Evolutionary conservation across 2,329 filamentous ascomycete species (phyloP).

Genomic region (Huntiella decipiens): DNA sequence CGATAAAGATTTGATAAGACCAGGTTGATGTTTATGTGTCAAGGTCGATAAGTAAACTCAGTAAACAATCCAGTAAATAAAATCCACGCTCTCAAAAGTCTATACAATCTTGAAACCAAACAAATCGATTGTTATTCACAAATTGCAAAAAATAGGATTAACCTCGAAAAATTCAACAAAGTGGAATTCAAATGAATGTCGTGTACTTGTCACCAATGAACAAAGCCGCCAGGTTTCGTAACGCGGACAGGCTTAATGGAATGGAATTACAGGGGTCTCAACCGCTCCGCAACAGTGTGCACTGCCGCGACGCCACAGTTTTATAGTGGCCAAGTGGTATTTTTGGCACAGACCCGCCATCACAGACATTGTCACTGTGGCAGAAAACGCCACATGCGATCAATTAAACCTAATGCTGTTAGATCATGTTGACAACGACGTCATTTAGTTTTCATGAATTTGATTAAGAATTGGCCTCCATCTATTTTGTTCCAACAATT

Average conservation of each 20-base stretch:
- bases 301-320: conserved; percentile 4
- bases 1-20: no score
- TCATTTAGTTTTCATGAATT: no score
- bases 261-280: not conserved
- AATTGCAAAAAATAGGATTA: no score
- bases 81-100: no score
- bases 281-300: not conserved
- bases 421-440: not conserved
- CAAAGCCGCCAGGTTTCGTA: not conserved
- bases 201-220: conserved; percentile 1
- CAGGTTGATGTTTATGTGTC: no score
- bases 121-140: no score
- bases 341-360: not conserved
- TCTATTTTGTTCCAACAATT: conserved; percentile 5
- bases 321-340: not conserved
- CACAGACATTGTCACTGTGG: not conserved
- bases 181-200: conserved; percentile 2
- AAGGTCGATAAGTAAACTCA: no score
- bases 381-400: conserved; percentile 2
- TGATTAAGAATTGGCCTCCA: not conserved
- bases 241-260: conserved; percentile 1
- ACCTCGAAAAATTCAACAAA: not conserved
- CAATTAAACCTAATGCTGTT: conserved; percentile 2
- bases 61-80: no score
- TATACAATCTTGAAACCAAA: no score